A percentile compares a stretch with the other conserved stretches of the same genome.
Evolutionary conservation across 2,329 filamentous ascomycete genomes (phyloP).

Genomic region (Neofusicoccum laricinum): DNA sequence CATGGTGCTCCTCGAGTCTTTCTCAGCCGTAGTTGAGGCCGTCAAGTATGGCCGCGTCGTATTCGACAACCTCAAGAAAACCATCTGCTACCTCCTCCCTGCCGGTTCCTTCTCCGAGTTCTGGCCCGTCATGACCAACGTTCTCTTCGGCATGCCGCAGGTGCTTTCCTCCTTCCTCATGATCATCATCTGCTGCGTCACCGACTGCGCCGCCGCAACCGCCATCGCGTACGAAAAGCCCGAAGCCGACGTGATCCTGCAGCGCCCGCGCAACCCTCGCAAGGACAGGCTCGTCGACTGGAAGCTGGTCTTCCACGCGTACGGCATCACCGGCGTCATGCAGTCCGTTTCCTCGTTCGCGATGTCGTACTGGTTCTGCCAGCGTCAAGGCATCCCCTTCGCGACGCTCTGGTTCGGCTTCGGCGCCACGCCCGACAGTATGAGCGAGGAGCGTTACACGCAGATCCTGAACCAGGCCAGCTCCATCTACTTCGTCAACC

Average conservation of each 20-base stretch:
- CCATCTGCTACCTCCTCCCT: conserved; percentile 69
- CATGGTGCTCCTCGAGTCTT: conserved; percentile 65
- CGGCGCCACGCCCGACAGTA: conserved; percentile 50
- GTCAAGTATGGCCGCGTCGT: conserved; percentile 71
- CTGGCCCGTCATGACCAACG: conserved; percentile 70
- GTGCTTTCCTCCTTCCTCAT: conserved; percentile 72
- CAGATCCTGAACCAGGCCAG: conserved; percentile 61
- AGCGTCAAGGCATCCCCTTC: conserved; percentile 61
- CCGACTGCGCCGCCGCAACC: conserved; percentile 71
- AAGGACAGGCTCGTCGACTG: conserved; percentile 72
- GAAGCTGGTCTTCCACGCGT: conserved; percentile 69
- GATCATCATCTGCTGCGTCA: conserved; percentile 63
- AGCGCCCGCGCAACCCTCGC: conserved; percentile 65
- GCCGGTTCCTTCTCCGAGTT: conserved; percentile 74
- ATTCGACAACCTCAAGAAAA: conserved; percentile 80
- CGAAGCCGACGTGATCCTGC: conserved; percentile 70
- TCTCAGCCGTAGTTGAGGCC: conserved; percentile 69
- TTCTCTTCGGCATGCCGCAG: conserved; percentile 70
- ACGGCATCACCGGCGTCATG: conserved; percentile 65
- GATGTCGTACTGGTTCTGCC: conserved; percentile 46
- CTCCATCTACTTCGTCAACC: conserved; percentile 75
- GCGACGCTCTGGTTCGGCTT: conserved; percentile 67
- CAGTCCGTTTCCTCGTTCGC: conserved; percentile 41
- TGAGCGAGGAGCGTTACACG: conserved; percentile 51
- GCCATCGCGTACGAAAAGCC: conserved; percentile 73